A percentile compares a stretch with the other conserved stretches of the same genome.
These are phyloP conservation scores for Cordyceps militaris DNA, from an alignment of 2,329 filamentous ascomycete genomes.

Conservation along the genomic window DNA sequence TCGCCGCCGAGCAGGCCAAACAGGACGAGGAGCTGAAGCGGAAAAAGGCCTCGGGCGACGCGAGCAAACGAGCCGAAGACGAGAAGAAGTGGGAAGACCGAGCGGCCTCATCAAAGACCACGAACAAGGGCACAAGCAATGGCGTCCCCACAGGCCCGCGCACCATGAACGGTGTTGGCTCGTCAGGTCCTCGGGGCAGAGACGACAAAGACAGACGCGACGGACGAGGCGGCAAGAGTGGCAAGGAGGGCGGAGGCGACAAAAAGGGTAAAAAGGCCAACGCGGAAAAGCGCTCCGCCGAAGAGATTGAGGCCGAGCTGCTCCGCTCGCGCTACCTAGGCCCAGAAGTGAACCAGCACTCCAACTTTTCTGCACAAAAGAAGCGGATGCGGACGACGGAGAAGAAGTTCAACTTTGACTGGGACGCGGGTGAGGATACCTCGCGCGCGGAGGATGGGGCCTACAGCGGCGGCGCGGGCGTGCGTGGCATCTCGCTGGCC, in stretches of 20 bases:
- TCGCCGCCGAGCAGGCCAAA: slow-evolving; percentile 70
- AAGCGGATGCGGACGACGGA: slow-evolving; percentile 89
- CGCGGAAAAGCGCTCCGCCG: slow-evolving; percentile 37
- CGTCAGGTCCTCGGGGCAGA: slow-evolving; percentile 25
- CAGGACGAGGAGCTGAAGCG: slow-evolving; percentile 59
- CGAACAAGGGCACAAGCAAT: slow-evolving; percentile 21
- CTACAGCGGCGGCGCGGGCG: slow-evolving; percentile 41
- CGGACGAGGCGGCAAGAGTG: slow-evolving; percentile 32
- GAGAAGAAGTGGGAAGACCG: slow-evolving; percentile 30
- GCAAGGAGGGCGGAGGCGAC: slow-evolving; percentile 22
- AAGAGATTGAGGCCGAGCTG: slow-evolving; percentile 65
- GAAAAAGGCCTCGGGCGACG: slow-evolving; percentile 45
- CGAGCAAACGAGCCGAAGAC: slow-evolving; percentile 67
- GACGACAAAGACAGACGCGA: slow-evolving; percentile 38
- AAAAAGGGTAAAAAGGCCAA: slow-evolving; percentile 31
- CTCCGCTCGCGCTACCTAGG: slow-evolving; percentile 85
- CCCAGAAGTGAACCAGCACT: slow-evolving; percentile 71
- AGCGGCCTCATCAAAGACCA: slow-evolving; percentile 20
- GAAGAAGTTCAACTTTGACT: slow-evolving; percentile 98
- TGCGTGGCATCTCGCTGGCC: slow-evolving; percentile 34
- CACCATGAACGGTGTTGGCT: slow-evolving; percentile 40
- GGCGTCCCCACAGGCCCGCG: slow-evolving; percentile 62
- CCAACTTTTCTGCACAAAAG: slow-evolving; percentile 90
- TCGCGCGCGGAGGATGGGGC: slow-evolving; percentile 61
- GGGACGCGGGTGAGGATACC: slow-evolving; percentile 93